Percentiles rank a stretch among this genome's conserved stretches.
Conservation (phyloP, 768 basidiomycete species). For the Exsudoporus frostii region DNA sequence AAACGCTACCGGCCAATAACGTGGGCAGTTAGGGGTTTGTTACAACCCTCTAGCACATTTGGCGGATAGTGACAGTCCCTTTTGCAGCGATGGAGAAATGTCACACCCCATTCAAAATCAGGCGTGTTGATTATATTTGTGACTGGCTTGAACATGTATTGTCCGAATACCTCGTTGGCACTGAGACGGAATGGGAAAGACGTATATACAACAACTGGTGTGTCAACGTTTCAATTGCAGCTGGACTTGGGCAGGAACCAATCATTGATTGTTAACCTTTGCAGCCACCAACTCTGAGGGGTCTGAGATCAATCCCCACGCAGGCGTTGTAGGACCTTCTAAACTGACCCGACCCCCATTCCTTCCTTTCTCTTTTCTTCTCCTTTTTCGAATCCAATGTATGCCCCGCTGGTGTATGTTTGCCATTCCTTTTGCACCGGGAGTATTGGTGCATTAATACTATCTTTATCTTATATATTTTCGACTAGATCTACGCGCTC, state of each 20-base stretch:
- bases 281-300: slow-evolving; percentile 11
- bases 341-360: not conserved
- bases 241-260: not conserved
- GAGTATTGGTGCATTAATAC: not conserved
- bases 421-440: not conserved
- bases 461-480: slow-evolving; percentile 10
- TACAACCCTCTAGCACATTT: not conserved
- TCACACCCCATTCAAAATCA: slow-evolving; percentile 41
- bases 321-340: not conserved
- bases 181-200: slow-evolving; percentile 27
- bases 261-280: not conserved
- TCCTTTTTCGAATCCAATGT: too few relatives aligned
- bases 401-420: not conserved
- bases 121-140: slow-evolving; percentile 33
- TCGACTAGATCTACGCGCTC: slow-evolving; percentile 3
- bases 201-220: slow-evolving; percentile 30
- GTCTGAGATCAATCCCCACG: not conserved
- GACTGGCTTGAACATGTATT: slow-evolving; percentile 39
- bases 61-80: not conserved
- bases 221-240: slow-evolving; percentile 7
- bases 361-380: too few relatives aligned
- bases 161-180: slow-evolving; percentile 25
- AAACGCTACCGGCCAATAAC: slow-evolving; percentile 36
- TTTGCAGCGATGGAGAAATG: slow-evolving; percentile 45
- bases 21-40: slow-evolving; percentile 41